phyloP scores from a whole-genome alignment of 768 basidiomycete genomes.

The Phaffia tasmanica region DNA sequence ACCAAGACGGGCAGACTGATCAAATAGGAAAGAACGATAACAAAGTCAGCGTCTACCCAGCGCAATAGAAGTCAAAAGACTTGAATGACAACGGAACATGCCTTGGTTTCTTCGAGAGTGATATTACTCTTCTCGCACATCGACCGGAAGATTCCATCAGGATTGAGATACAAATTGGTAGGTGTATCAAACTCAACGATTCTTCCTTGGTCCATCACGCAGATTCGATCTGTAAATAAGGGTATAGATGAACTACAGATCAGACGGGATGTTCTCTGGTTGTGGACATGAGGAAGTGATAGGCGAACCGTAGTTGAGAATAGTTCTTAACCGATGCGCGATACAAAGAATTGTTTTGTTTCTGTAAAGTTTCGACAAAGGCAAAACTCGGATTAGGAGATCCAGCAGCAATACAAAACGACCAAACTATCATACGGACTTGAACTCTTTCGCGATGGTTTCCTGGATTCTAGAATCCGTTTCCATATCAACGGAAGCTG shows the following conservation, averaged over 20 bases:
- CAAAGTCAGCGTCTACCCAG: too few species aligned
- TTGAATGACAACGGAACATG: too few species aligned
- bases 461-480: conserved; percentile 53
- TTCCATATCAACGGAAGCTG: conserved; percentile 42
- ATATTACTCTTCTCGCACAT: conserved; percentile 83
- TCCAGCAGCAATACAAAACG: too few species aligned
- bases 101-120: conserved; percentile 49
- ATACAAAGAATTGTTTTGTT: conserved; percentile 81
- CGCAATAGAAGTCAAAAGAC: too few species aligned
- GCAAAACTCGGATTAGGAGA: too few species aligned
- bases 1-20: too few species aligned
- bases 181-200: conserved; percentile 67
- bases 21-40: too few species aligned
- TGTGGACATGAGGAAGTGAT: not conserved
- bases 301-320: not conserved
- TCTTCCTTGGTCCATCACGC: conserved; percentile 21
- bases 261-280: not conserved
- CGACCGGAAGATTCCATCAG: conserved; percentile 60
- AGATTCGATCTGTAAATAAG: too few species aligned
- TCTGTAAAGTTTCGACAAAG: too few species aligned
- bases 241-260: too few species aligned
- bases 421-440: conserved; percentile 21
- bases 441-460: conserved; percentile 77
- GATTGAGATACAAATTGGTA: conserved; percentile 47
- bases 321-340: conserved; percentile 58